Percentiles rank a stretch among this genome's conserved stretches.
phyloP scores from a whole-genome alignment of 1,139 yeast genomes.

The Hansenula lynferdii region DNA sequence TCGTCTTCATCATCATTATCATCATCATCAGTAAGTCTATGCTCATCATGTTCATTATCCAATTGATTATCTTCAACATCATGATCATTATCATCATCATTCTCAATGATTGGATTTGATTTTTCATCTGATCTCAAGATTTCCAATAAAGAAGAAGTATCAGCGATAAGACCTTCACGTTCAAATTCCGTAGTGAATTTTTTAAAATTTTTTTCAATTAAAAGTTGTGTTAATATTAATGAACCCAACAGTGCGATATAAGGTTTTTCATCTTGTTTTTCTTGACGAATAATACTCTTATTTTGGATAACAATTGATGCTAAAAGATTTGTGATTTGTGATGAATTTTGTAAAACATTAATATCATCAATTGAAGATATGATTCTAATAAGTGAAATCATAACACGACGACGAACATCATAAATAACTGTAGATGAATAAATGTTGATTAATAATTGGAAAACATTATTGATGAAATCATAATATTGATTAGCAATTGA shows the following conservation, averaged over 20 bases:
- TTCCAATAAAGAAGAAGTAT: slow-evolving; percentile 31
- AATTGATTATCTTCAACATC: slow-evolving; percentile 26
- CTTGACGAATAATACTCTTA: slow-evolving; percentile 27
- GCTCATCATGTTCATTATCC: slow-evolving; percentile 1
- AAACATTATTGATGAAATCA: slow-evolving; percentile 44
- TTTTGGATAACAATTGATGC: slow-evolving; percentile 72
- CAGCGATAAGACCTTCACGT: slow-evolving; percentile 69
- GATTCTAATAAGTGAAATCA: slow-evolving; percentile 54
- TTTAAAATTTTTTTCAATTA: slow-evolving; percentile 42
- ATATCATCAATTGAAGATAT: slow-evolving; percentile 21
- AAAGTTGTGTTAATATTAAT: slow-evolving; percentile 41
- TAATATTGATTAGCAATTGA: slow-evolving; percentile 28
- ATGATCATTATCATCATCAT: slow-evolving; percentile 24
- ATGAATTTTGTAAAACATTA: slow-evolving; percentile 16
- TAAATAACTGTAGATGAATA: slow-evolving; percentile 75
- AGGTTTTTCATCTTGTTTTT: slow-evolving; percentile 23
- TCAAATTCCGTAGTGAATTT: slow-evolving; percentile 47
- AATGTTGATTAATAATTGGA: slow-evolving; percentile 60
- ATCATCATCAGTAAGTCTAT: slow-evolving; percentile 10
- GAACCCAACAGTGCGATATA: slow-evolving; percentile 48
- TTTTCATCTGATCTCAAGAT: slow-evolving; percentile 19
- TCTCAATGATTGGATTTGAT: slow-evolving; percentile 19
- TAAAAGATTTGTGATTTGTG: slow-evolving; percentile 42
- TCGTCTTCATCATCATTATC: slow-evolving; percentile 20
- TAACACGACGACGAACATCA: slow-evolving; percentile 55